Evolutionary conservation across 805 yeast species (phyloP).

Genomic region (Saturnispora zaruensis): DNA sequence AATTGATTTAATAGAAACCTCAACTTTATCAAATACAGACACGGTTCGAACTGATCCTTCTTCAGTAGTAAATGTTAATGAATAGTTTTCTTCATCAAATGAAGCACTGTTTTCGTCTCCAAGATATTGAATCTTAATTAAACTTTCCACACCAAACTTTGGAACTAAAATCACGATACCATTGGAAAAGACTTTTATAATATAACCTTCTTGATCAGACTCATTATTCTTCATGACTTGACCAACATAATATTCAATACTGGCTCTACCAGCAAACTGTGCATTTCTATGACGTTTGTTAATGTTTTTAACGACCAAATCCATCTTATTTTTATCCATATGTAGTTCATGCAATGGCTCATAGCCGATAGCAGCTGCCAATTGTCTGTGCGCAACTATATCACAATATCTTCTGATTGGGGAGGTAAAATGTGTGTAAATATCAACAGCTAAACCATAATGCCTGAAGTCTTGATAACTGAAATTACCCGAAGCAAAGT

Average conservation of each 20-base stretch:
- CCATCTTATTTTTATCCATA: constrained; percentile 86
- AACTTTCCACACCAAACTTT: constrained; percentile 90
- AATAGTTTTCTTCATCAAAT: constrained; percentile 73
- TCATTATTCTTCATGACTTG: constrained; percentile 89
- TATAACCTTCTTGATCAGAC: constrained; percentile 76
- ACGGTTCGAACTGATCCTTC: constrained; percentile 33
- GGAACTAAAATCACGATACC: constrained; percentile 95
- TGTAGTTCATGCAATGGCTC: constrained; percentile 76
- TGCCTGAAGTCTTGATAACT: constrained; percentile 90
- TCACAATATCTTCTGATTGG: constrained; percentile 98
- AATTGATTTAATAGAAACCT: constrained; percentile 72
- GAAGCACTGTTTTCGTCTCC: constrained; percentile 54
- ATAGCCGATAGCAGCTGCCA: constrained; percentile 96
- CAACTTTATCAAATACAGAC: constrained; percentile 74
- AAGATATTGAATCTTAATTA: constrained; percentile 72
- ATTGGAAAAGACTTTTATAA: constrained; percentile 85
- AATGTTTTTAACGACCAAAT: constrained; percentile 76
- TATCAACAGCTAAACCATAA: constrained; percentile 95
- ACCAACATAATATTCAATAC: constrained; percentile 95
- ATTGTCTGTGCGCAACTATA: constrained; percentile 92
- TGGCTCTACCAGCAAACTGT: constrained; percentile 97
- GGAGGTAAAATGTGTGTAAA: constrained; percentile 96
- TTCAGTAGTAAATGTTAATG: constrained; percentile 45
- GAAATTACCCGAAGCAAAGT: constrained; percentile 83
- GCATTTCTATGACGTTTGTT: constrained; percentile 95